Base-by-base conservation (phyloP, 148 eudicot genomes). In the Heliosperma pusillum region DNA sequence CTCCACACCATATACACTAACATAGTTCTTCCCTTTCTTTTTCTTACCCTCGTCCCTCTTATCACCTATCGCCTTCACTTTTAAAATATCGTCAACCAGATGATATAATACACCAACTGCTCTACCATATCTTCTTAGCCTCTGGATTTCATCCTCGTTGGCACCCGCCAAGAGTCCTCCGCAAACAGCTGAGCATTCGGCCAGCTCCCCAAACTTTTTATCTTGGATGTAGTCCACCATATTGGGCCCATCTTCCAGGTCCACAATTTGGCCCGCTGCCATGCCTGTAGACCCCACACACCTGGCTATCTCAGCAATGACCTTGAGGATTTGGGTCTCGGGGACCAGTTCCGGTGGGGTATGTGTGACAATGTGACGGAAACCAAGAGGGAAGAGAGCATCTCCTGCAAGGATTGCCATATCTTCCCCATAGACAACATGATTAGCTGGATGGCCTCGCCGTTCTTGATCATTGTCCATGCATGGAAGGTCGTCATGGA, bases 361-460 rank as follows among this genome's bases (percentile, higher is more conserved):
- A 74, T 87, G 84, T 33, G 96, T 78, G 71, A 93, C 96, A 10
- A 93, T 93, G 86, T 93, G 98, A 50, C 80, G 91, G 83, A 86
- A 93, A 4, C 98, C 98, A 0, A 93, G 88, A 12, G 98, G 98
- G 78, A 93, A 93, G 44, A 93, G 83, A 9, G 97, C 97, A 24
- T 93, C 97, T 42, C 97, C 97, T 0, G 97, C 97, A 9, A 93
- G 87, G 66, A 93, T 90, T 10, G 97, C 97, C 96, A 93, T 90
- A 77, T 89, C 97, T 40, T 86, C 88, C 21, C 97, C 98, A 17
- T 82, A 88, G 30, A 86, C 79, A 0, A 90, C 87, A 82, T 93
- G 98, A 87, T 91, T 93, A 30, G 98, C 90, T 71, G 98, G 97
- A 69, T 81, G 82, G 63, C 96, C 97, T 68, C 97, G 83, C 53